A percentile compares a stretch with the other conserved stretches of the same genome.
Evolutionary conservation across 2,329 filamentous ascomycete species (phyloP).

Genomic region (Ceratocystis huliohia): DNA sequence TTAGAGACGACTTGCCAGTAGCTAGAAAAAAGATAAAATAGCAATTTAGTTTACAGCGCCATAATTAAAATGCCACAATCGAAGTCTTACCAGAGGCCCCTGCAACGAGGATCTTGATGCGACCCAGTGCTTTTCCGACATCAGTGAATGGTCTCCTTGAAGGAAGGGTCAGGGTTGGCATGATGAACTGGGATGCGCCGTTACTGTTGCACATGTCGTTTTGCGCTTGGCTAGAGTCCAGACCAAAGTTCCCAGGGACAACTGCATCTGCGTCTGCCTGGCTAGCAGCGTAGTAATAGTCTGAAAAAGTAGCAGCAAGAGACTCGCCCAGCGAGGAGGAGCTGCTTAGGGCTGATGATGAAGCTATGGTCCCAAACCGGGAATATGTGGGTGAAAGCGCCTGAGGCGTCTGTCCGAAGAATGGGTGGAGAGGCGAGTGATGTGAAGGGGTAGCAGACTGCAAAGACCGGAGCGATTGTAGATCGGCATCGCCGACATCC

Average conservation of each 20-base stretch:
- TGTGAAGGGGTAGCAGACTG: neutral
- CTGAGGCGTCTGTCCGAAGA: neutral
- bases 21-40: constrained; percentile 34
- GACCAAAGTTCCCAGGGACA: constrained; percentile 24
- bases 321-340: constrained; percentile 42
- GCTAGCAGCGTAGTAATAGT: constrained; percentile 24
- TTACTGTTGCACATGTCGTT: neutral
- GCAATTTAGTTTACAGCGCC: neutral
- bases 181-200: constrained; percentile 61
- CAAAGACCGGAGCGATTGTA: constrained; percentile 21
- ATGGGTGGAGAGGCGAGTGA: neutral
- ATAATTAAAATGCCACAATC: neutral
- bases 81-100: constrained; percentile 55
- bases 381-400: constrained; percentile 25
- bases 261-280: constrained; percentile 25
- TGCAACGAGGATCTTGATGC: constrained; percentile 77
- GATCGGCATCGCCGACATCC: neutral
- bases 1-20: constrained; percentile 77
- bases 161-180: constrained; percentile 91
- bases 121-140: constrained; percentile 69
- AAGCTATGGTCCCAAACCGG: constrained; percentile 23
- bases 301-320: constrained; percentile 37
- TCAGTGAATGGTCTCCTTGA: constrained; percentile 79
- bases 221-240: neutral
- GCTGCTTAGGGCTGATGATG: constrained; percentile 31